Evolutionary conservation across 768 basidiomycete genomes (phyloP).

Genomic region (Sistotremastrum suecicum): DNA sequence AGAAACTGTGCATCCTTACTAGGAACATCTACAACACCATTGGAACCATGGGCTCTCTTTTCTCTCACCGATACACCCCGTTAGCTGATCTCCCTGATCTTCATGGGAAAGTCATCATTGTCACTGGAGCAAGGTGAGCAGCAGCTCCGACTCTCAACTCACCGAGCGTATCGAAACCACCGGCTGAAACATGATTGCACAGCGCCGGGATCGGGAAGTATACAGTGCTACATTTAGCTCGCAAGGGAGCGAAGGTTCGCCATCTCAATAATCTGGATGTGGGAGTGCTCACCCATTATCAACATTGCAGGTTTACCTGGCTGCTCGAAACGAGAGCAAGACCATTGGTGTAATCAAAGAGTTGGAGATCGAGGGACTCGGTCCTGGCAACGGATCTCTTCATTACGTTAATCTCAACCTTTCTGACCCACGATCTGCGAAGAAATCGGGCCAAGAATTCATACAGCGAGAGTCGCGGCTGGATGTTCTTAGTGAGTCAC

Average conservation of each 20-base stretch:
- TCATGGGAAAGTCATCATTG: conserved; percentile 31
- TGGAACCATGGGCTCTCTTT: background rate
- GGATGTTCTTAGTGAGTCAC: conserved; percentile 27
- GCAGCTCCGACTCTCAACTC: background rate
- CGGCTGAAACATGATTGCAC: background rate
- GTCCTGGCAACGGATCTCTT: conserved; percentile 17
- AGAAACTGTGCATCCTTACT: too few species aligned
- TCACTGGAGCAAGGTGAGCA: conserved; percentile 35
- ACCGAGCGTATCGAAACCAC: background rate
- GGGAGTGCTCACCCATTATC: conserved; percentile 12
- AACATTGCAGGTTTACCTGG: conserved; percentile 38
- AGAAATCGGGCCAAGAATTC: conserved; percentile 22
- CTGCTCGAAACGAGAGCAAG: conserved; percentile 19
- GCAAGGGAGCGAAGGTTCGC: conserved; percentile 30
- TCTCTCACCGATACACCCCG: conserved; percentile 17
- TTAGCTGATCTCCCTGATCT: conserved; percentile 29
- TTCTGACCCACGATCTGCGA: conserved; percentile 21
- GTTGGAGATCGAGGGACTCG: conserved; percentile 19
- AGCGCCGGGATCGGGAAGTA: conserved; percentile 24
- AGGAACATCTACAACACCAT: too few species aligned
- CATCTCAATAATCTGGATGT: conserved; percentile 33
- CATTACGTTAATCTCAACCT: conserved; percentile 26
- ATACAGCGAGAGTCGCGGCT: conserved; percentile 23
- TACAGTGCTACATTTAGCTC: conserved; percentile 17
- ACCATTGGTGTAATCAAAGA: conserved; percentile 19